Conservation (phyloP, 1,284 basidiomycete species). For the Microbotryum scabiosae region DNA sequence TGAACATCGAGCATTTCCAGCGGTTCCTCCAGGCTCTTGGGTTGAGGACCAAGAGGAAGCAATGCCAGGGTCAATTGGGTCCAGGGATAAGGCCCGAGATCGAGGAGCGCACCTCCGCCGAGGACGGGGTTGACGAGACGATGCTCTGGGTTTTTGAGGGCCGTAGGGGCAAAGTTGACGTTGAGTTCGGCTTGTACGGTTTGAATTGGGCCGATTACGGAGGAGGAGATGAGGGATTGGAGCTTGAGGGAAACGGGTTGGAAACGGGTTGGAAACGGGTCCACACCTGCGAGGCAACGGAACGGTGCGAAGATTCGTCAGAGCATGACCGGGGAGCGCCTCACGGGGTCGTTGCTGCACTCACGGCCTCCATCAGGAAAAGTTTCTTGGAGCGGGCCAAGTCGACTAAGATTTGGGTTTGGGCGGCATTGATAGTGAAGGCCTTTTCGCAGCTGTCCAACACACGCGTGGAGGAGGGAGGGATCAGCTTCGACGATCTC, state of each 20-base stretch:
- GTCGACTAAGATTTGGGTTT: slow-evolving; percentile 40
- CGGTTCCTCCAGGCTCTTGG: background rate
- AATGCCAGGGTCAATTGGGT: slow-evolving; percentile 39
- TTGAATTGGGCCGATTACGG: slow-evolving; percentile 39
- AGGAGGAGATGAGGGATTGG: slow-evolving; percentile 37
- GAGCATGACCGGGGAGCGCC: background rate
- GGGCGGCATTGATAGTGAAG: slow-evolving; percentile 43
- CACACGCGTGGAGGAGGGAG: too few relatives aligned
- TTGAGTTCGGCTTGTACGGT: slow-evolving; percentile 38
- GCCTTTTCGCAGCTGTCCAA: slow-evolving; percentile 40
- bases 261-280: slow-evolving; percentile 36
- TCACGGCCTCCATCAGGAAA: slow-evolving; percentile 42
- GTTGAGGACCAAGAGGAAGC: slow-evolving; percentile 4
- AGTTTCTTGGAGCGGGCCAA: slow-evolving; percentile 40
- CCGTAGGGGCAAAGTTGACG: slow-evolving; percentile 23
- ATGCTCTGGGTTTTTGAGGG: slow-evolving; percentile 34
- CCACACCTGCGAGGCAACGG: slow-evolving; percentile 35
- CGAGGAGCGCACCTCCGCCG: slow-evolving; percentile 45
- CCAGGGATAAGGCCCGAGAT: slow-evolving; percentile 42
- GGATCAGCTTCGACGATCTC: too few relatives aligned
- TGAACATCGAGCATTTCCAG: background rate
- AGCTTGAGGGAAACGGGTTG: slow-evolving; percentile 26
- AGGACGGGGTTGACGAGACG: slow-evolving; percentile 42
- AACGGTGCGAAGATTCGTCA: background rate
- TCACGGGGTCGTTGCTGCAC: background rate